These are phyloP conservation scores for Hypoxylon cercidicola DNA, from an alignment of 495 filamentous ascomycete species.

Conservation along the genomic window DNA sequence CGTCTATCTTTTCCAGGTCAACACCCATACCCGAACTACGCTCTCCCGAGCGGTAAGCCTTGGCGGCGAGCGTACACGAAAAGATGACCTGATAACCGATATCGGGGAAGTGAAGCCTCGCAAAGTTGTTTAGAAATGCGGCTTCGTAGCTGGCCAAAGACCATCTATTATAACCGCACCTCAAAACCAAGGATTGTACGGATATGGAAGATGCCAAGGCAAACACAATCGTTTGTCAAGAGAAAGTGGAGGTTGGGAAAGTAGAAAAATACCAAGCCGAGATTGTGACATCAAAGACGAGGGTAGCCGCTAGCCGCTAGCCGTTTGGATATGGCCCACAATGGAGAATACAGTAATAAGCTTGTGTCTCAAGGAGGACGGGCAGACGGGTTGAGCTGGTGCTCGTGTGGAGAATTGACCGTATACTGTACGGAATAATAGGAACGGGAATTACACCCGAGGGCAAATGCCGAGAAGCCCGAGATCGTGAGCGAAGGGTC, in stretches of 20 bases:
- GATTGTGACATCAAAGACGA: not conserved
- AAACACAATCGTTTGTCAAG: conserved; percentile 9
- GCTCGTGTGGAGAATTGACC: conserved; percentile 25
- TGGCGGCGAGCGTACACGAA: not conserved
- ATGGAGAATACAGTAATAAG: conserved; percentile 1
- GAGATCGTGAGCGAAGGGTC: conserved; percentile 25
- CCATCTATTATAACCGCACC: conserved; percentile 3
- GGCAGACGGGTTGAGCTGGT: conserved; percentile 13
- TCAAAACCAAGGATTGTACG: not conserved
- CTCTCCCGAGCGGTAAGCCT: conserved; percentile 1
- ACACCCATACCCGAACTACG: conserved; percentile 14
- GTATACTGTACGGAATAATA: not conserved
- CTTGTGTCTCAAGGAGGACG: conserved; percentile 10
- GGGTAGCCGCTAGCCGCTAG: not conserved
- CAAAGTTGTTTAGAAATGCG: not conserved
- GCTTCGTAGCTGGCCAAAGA: not conserved
- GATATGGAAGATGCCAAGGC: conserved; percentile 12
- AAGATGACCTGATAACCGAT: conserved; percentile 17
- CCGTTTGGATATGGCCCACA: not conserved
- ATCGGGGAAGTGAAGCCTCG: conserved; percentile 17
- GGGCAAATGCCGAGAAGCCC: conserved; percentile 33
- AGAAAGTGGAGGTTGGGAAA: conserved; percentile 4
- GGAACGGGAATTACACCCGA: conserved; percentile 12
- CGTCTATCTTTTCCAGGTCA: conserved; percentile 33
- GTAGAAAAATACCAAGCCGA: conserved; percentile 2